Evolutionary conservation across 1,284 basidiomycete genomes (phyloP), one percentile per base, ranked within the genome.

Genomic region (Apiotrichum veenhuisii): DNA sequence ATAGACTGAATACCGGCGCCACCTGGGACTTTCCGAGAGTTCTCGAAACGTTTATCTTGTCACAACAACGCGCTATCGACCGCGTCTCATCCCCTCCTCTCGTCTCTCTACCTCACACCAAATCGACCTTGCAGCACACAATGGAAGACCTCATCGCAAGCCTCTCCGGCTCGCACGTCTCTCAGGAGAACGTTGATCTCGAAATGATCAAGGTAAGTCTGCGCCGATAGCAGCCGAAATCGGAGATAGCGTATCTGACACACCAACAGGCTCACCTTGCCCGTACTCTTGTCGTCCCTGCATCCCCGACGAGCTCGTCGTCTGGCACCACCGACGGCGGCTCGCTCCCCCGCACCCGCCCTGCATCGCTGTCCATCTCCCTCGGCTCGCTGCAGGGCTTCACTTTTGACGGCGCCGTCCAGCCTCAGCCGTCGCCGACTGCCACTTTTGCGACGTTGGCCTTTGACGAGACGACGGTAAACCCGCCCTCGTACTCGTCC

Each of bases 111-210:
- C 37, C 38, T 23, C 27, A 7, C 25, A 25, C 17, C 25, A 25
- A 20, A 14, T 22, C 27, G 22, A 36, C 30, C 49, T 14, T n/a
- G 11, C 22, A 23, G 30, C 46, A 10, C 30, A 41, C 69, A 15
- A 72, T 77, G 61, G 75, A 77, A 27, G 75, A 77, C 64, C 64
- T 77, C 17, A 69, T 77, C 45, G 71, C 75, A 9, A 71, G 70
- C 10, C 65, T 77, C 51, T 64, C 60, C 5, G 62, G 62, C n/a
- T 65, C 65, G 27, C 70, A 75, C 50, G 71, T 72, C 42, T 72
- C 72, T 9, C 68, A 69, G 50, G 66, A 75, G 53, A 70, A 68
- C 11, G 63, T 72, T 44, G 72, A 77, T 38, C 57, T 77, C 23
- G 62, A 67, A 52, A 66, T 67, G 52, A 57, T 77, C 30, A 72